Evolutionary conservation across 176 grass and related monocot species (phyloP).

Genomic region (Chrysopogon serrulatus): DNA sequence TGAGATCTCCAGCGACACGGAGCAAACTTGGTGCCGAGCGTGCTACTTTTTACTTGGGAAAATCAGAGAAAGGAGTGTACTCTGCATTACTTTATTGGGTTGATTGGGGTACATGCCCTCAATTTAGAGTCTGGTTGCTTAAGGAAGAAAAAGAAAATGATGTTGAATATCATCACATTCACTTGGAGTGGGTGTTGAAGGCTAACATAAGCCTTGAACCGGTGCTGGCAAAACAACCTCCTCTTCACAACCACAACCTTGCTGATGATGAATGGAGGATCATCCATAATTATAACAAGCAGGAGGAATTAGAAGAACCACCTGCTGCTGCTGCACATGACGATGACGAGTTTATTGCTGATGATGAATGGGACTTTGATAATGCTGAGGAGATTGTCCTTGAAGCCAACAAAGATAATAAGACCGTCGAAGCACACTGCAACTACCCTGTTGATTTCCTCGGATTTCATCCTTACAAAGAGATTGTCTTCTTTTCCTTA

Average conservation of each 20-base stretch:
- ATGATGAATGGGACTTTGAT: not conserved
- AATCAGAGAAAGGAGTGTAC: not conserved
- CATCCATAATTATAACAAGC: fast-evolving
- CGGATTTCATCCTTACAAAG: not conserved
- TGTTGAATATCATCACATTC: too few species aligned
- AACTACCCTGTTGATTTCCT: not conserved
- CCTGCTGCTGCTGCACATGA: not conserved
- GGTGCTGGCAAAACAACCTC: not conserved
- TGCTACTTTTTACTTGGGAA: not conserved
- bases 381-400: not conserved
- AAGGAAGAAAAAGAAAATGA: not conserved
- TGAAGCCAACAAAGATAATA: not conserved
- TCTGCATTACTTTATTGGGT: not conserved
- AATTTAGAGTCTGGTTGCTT: not conserved
- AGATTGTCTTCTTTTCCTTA: not conserved
- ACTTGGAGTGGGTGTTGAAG: not conserved
- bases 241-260: not conserved
- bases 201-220: not conserved
- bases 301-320: not conserved
- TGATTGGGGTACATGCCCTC: not conserved
- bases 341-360: not conserved
- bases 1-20: not conserved
- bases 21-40: not conserved
- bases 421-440: too few species aligned
- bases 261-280: not conserved